These are phyloP conservation scores for Penicillium parvum DNA, from an alignment of 495 filamentous ascomycete species.

Conservation along the genomic window DNA sequence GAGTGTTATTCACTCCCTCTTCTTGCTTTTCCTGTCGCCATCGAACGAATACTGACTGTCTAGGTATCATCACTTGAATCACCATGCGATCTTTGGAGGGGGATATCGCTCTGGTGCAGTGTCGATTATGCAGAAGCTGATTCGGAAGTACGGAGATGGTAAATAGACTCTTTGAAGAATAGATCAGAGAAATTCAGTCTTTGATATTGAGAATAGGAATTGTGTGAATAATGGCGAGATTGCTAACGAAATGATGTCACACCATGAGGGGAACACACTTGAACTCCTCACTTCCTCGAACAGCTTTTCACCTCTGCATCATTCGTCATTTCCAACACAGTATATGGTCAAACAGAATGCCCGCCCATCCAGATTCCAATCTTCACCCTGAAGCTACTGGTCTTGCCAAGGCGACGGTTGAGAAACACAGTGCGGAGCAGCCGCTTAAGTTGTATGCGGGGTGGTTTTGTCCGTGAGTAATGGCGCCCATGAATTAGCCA, in stretches of 20 bases:
- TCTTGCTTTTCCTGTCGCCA: not conserved
- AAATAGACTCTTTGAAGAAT: not conserved
- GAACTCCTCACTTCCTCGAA: no score
- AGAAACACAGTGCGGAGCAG: slow-evolving; percentile 44
- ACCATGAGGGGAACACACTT: no score
- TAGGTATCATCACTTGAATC: slow-evolving; percentile 88
- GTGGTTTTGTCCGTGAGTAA: slow-evolving; percentile 55
- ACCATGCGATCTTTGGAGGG: slow-evolving; percentile 77
- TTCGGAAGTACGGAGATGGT: slow-evolving; percentile 57
- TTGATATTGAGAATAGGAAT: no score
- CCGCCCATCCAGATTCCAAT: slow-evolving; percentile 39
- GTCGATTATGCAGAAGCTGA: slow-evolving; percentile 66
- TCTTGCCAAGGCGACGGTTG: slow-evolving; percentile 43
- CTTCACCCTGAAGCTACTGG: slow-evolving; percentile 52
- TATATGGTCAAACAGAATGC: slow-evolving; percentile 11
- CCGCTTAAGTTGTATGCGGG: slow-evolving; percentile 59
- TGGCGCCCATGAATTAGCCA: not conserved
- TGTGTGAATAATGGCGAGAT: not conserved
- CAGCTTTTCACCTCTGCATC: no score
- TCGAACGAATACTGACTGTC: not conserved
- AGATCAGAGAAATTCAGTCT: not conserved
- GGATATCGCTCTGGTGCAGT: slow-evolving; percentile 70
- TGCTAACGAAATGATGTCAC: not conserved
- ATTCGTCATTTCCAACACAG: not conserved
- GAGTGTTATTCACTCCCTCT: slow-evolving; percentile 33